Base-by-base conservation (phyloP, 306 rosid genomes). In the Prunus campanulata region DNA sequence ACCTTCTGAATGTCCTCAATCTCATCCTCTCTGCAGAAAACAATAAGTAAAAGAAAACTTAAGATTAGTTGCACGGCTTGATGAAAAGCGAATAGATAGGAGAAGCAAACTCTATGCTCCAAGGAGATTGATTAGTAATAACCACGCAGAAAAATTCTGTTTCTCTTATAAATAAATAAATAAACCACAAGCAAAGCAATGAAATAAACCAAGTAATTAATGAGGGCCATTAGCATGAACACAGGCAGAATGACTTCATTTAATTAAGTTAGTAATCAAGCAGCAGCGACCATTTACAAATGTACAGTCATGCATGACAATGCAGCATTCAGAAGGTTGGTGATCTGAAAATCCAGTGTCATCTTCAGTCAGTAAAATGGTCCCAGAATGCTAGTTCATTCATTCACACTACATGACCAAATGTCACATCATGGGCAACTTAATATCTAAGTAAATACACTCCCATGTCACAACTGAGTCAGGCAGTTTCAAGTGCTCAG, bases 1-100 rank as follows among this genome's bases (percentile, higher is more conserved):
- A 96, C 99, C 98, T 91, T 89, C 76, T 96, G 99, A 80, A 96
- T 96, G 84, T 96, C 99, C 27, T 96, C 99, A 79, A 96, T 96
- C 70, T 96, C 99, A 76, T 96, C 99, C 85, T 96, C 99, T 66
- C 99, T 96, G 97, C 81, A 79, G 56, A 78, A 77, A 75, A 27
- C 20, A 65, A 75, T 10, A 84, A 42, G 39, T 30, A 74, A 84
- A 77, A 61, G 32, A 46, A 59, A 51, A 47, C 70, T 44, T 90
- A 68, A 66, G 81, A 77, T 71, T 51, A 68, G 78, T 68, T 32
- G 70, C 66, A 76, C 22, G 6, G 74, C 79, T 46, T 47, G 67
- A 75, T 50, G 83, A 73, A 77, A 61, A 82, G 42, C 65, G 39
- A 66, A 81, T 65, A 72, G 51, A 72, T 65, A 35, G 55, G 71